Percentiles rank a stretch among this genome's conserved stretches.
Conservation (phyloP, 2,329 filamentous ascomycete species). For the Pseudogymnoascus sp. region DNA sequence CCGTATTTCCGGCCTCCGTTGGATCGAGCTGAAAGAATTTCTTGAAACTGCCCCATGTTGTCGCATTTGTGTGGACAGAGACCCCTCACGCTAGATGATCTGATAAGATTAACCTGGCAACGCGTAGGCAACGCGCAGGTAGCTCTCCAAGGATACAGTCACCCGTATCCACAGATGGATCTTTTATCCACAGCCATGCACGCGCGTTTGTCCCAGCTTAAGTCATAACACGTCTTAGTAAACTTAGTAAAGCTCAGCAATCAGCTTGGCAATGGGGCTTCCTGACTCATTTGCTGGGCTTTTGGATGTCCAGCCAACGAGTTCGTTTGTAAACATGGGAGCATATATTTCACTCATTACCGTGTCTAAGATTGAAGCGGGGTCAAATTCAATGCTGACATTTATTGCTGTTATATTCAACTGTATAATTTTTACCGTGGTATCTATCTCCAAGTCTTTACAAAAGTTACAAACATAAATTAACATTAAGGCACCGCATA, state of each 20-base stretch:
- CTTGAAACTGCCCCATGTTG: conserved; percentile 6
- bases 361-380: background rate
- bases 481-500: background rate
- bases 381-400: background rate
- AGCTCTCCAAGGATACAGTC: background rate
- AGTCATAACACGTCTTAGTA: background rate
- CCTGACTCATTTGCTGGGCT: background rate
- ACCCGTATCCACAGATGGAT: background rate
- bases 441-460: background rate
- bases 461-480: conserved; percentile 6
- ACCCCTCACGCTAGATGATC: conserved; percentile 8
- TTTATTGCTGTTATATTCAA: background rate
- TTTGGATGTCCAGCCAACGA: background rate
- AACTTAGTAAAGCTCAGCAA: conserved; percentile 1
- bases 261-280: background rate
- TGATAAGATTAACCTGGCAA: conserved; percentile 1
- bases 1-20: background rate
- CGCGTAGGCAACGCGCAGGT: background rate
- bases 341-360: background rate
- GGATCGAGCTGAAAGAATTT: conserved; percentile 1
- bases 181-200: background rate
- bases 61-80: conserved; percentile 2
- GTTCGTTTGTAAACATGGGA: background rate
- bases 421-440: background rate
- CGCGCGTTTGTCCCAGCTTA: background rate